Conservation (phyloP, 176 grass and related monocot species). For the Paspalum vaginatum region DNA sequence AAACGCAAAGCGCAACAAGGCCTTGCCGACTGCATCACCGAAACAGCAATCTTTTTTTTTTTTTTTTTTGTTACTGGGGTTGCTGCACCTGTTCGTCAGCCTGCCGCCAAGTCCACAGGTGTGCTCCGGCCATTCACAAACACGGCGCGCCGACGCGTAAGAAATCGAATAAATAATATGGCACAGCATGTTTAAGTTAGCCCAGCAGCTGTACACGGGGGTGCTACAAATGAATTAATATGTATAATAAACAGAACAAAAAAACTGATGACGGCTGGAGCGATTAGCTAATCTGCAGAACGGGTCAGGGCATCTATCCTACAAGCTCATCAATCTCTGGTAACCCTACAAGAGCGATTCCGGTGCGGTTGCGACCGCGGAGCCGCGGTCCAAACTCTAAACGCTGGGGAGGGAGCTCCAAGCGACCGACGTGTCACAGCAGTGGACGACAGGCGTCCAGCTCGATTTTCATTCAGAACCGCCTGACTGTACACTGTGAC, state of each 20-base stretch:
- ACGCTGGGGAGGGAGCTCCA: not conserved
- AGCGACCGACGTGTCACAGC: not conserved
- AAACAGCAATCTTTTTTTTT: not conserved
- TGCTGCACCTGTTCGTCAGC: not conserved
- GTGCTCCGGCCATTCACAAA: not conserved
- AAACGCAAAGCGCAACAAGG: not conserved
- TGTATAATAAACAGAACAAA: slow-evolving; percentile 40
- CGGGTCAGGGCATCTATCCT: slow-evolving; percentile 38
- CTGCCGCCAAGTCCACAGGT: not conserved
- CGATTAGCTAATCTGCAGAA: slow-evolving; percentile 30
- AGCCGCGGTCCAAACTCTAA: not conserved
- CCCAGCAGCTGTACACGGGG: slow-evolving; percentile 45
- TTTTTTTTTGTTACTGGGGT: not conserved
- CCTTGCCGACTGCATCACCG: not conserved
- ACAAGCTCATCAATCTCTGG: slow-evolving; percentile 21
- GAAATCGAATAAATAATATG: slow-evolving; percentile 31
- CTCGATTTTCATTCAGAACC: not conserved
- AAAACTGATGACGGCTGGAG: slow-evolving; percentile 12
- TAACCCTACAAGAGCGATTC: slow-evolving; percentile 14
- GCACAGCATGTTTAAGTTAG: slow-evolving; percentile 24
- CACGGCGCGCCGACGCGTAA: too few relatives aligned
- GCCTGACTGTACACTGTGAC: slow-evolving; percentile 26
- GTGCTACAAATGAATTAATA: slow-evolving; percentile 53
- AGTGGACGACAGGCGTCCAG: not conserved
- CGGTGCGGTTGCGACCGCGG: not conserved